A percentile compares a stretch with the other conserved stretches of the same genome.
phyloP scores from a whole-genome alignment of 768 basidiomycete genomes.

The Leccinum incarnatum region DNA sequence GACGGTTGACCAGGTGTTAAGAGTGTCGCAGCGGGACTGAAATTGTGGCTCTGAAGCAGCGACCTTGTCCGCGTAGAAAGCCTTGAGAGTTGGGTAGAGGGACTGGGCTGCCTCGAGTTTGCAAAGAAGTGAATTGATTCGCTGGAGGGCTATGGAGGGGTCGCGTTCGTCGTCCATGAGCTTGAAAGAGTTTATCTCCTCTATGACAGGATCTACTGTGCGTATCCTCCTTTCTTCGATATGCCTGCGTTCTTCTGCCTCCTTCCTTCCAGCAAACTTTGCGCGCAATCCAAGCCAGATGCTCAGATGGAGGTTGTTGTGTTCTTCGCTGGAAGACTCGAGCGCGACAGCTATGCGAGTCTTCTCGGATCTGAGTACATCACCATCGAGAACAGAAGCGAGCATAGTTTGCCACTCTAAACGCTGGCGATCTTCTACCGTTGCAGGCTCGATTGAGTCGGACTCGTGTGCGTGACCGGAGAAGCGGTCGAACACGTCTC shows the following conservation, averaged over 20 bases:
- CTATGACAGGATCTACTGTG: slow-evolving; percentile 77
- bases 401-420: slow-evolving; percentile 97
- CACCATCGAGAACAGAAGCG: slow-evolving; percentile 87
- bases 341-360: slow-evolving; percentile 83
- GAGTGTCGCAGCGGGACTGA: slow-evolving; percentile 80
- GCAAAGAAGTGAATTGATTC: slow-evolving; percentile 64
- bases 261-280: slow-evolving; percentile 72
- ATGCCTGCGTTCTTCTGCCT: slow-evolving; percentile 76
- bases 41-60: slow-evolving; percentile 63
- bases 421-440: slow-evolving; percentile 73
- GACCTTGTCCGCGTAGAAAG: slow-evolving; percentile 77
- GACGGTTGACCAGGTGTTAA: slow-evolving; percentile 91
- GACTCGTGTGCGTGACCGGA: slow-evolving; percentile 56
- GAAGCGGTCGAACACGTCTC: slow-evolving; percentile 49
- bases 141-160: slow-evolving; percentile 48
- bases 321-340: slow-evolving; percentile 65
- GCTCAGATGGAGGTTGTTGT: slow-evolving; percentile 62
- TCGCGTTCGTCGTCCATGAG: slow-evolving; percentile 42
- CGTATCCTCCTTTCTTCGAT: slow-evolving; percentile 82
- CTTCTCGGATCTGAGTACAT: slow-evolving; percentile 94
- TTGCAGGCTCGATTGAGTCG: slow-evolving; percentile 64
- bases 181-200: slow-evolving; percentile 77
- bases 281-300: slow-evolving; percentile 93
- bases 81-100: slow-evolving; percentile 81
- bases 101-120: slow-evolving; percentile 81